Evolutionary conservation across 2,329 filamentous ascomycete genomes (phyloP).

Genomic region (Sporothrix pallida): DNA sequence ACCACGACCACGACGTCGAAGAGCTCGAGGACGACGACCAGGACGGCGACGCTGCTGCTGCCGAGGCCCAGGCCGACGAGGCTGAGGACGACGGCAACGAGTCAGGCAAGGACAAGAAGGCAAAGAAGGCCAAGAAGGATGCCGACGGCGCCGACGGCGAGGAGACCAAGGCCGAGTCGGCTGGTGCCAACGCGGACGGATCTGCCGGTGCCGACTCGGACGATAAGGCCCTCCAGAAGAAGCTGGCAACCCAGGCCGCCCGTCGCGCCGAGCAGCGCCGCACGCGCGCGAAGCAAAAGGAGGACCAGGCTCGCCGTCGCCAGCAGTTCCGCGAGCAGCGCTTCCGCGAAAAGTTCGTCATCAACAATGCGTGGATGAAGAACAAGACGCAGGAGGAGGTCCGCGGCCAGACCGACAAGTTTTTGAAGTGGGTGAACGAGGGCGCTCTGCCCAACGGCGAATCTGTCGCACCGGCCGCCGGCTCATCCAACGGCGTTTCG

Average conservation of each 20-base stretch:
- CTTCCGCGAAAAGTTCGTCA: constrained; percentile 78
- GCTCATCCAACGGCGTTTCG: constrained; percentile 7
- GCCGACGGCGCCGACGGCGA: not conserved
- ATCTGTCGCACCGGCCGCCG: not conserved
- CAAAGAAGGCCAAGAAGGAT: not conserved
- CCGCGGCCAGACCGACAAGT: constrained; percentile 73
- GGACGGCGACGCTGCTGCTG: not conserved
- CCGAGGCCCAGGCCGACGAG: not conserved
- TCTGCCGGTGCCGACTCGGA: not conserved
- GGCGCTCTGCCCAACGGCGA: constrained; percentile 43
- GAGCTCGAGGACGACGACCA: constrained; percentile 31
- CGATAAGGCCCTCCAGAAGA: constrained; percentile 19
- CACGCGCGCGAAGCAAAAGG: constrained; percentile 57
- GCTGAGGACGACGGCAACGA: not conserved
- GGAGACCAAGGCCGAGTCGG: not conserved
- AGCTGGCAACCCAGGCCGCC: constrained; percentile 28
- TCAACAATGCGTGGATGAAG: constrained; percentile 80
- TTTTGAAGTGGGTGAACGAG: constrained; percentile 60
- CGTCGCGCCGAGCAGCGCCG: constrained; percentile 29
- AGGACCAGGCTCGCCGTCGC: constrained; percentile 42
- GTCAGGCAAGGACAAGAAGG: constrained; percentile 1
- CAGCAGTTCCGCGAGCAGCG: constrained; percentile 53
- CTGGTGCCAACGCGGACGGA: constrained; percentile 3
- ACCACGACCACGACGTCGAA: constrained; percentile 68
- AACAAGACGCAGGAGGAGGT: constrained; percentile 78